Conservation (phyloP, 768 basidiomycete genomes). For the Thelephora aurantiotincta region DNA sequence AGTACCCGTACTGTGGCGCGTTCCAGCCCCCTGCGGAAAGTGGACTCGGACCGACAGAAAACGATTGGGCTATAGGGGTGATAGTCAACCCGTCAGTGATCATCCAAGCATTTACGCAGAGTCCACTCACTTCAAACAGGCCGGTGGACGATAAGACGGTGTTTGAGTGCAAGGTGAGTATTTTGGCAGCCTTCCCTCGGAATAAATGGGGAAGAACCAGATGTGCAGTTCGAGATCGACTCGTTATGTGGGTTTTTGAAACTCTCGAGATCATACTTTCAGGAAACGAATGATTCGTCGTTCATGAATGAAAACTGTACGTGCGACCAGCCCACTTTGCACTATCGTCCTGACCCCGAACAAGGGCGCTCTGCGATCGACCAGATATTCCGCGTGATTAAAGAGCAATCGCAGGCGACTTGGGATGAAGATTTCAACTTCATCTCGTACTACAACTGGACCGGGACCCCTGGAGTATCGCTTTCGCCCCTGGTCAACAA, state of each 20-base stretch:
- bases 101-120: not conserved
- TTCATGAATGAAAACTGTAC: constrained; percentile 61
- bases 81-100: constrained; percentile 55
- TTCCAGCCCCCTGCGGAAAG: constrained; percentile 76
- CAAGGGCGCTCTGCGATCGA: constrained; percentile 53
- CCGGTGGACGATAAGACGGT: constrained; percentile 57
- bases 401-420: constrained; percentile 60
- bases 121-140: constrained; percentile 19
- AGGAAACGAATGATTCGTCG: constrained; percentile 54
- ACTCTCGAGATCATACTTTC: constrained; percentile 58
- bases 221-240: constrained; percentile 57
- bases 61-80: constrained; percentile 57
- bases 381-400: constrained; percentile 63
- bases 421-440: constrained; percentile 62
- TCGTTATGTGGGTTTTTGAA: constrained; percentile 71
- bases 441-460: constrained; percentile 75
- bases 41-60: constrained; percentile 45
- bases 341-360: not conserved
- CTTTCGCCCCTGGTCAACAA: constrained; percentile 53
- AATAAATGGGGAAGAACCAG: not conserved
- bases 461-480: constrained; percentile 43
- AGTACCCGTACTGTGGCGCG: constrained; percentile 68
- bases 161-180: constrained; percentile 66
- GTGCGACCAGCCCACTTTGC: constrained; percentile 9
- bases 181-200: not conserved